phyloP scores from a whole-genome alignment of 2,329 filamentous ascomycete species.

The Hymenoscyphus salicellus region DNA sequence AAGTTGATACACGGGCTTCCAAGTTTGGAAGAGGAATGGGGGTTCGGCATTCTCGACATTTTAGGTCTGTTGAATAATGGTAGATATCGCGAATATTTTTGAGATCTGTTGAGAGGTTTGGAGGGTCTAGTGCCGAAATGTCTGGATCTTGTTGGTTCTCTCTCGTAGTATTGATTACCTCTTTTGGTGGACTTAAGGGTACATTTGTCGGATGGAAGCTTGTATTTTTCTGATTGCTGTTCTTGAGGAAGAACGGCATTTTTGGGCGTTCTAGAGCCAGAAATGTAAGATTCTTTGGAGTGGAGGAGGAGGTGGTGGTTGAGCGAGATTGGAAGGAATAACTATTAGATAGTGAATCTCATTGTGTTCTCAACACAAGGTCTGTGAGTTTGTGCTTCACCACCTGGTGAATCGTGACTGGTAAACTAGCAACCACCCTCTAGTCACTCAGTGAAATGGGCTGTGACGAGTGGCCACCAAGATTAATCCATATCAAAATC shows the following conservation, averaged over 20 bases:
- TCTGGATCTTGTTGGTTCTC: neutral
- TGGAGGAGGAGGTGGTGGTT: neutral
- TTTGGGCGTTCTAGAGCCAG: neutral
- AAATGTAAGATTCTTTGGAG: neutral
- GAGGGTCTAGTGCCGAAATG: neutral
- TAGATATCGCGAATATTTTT: neutral
- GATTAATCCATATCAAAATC: no score
- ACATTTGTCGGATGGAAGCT: neutral
- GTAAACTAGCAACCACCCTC: neutral
- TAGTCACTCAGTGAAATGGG: neutral
- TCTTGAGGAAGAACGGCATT: neutral
- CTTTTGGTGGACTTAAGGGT: neutral
- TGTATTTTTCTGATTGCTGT: neutral
- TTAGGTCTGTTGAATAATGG: neutral
- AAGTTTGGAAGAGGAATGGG: neutral
- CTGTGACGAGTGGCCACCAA: no score
- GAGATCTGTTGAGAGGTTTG: neutral
- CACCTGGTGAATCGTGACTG: neutral
- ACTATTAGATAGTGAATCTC: neutral
- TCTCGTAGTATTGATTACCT: neutral
- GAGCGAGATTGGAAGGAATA: neutral
- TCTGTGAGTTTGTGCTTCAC: neutral
- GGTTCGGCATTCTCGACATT: neutral
- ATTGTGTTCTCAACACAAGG: neutral
- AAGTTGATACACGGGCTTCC: neutral